Percentiles rank a stretch among this genome's conserved stretches.
Evolutionary conservation across 2,329 filamentous ascomycete species (phyloP).

Genomic region (Paracoccidioides brasiliensis): DNA sequence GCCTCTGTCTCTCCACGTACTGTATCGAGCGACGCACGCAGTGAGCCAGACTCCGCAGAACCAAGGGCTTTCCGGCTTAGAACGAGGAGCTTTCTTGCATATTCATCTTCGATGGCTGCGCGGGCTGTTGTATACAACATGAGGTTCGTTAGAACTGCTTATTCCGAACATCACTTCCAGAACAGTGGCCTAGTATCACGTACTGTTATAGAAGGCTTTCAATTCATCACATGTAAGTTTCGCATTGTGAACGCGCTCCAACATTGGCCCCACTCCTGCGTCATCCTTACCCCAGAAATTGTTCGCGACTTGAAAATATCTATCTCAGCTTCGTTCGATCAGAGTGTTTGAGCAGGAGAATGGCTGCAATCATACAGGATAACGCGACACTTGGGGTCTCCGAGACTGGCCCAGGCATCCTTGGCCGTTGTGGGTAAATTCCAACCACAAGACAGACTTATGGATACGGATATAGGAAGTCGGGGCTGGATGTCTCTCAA

Average conservation of each 20-base stretch:
- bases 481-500: neutral
- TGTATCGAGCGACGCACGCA: conserved; percentile 74
- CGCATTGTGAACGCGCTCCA: conserved; percentile 87
- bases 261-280: conserved; percentile 78
- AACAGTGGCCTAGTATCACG: conserved; percentile 13
- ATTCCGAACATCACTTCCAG: neutral
- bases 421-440: conserved; percentile 7
- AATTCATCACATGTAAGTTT: conserved; percentile 93
- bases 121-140: conserved; percentile 45
- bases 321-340: neutral
- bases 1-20: conserved; percentile 79
- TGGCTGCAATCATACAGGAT: conserved; percentile 42
- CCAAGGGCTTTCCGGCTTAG: conserved; percentile 81
- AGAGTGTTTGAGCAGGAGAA: neutral
- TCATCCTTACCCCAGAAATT: conserved; percentile 99
- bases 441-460: neutral
- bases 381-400: conserved; percentile 53
- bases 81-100: conserved; percentile 73
- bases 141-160: neutral
- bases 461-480: neutral
- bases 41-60: conserved; percentile 70
- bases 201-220: conserved; percentile 77
- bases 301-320: conserved; percentile 63
- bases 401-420: conserved; percentile 48
- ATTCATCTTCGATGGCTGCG: conserved; percentile 92